Conservation (phyloP, 805 yeast genomes). For the Spathaspora hagerdaliae region DNA sequence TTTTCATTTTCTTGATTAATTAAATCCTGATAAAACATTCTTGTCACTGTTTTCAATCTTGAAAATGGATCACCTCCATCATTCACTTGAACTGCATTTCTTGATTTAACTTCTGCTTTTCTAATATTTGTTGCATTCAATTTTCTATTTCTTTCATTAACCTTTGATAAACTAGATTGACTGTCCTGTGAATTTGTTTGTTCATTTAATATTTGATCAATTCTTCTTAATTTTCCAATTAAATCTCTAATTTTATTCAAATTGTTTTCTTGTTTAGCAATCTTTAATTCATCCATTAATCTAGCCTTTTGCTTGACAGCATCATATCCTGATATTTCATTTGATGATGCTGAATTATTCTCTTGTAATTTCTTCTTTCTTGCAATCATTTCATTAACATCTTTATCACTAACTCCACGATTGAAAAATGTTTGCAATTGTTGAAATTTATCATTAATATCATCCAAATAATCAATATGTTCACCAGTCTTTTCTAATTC, state of each 20-base stretch:
- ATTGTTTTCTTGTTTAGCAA: slow-evolving; percentile 62
- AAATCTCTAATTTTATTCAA: slow-evolving; percentile 21
- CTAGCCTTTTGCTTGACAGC: slow-evolving; percentile 73
- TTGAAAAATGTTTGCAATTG: slow-evolving; percentile 62
- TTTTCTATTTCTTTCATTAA: slow-evolving; percentile 82
- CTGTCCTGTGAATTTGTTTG: slow-evolving; percentile 22
- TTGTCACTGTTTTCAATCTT: slow-evolving; percentile 82
- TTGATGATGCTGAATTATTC: slow-evolving; percentile 30
- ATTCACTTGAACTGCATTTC: slow-evolving; percentile 27
- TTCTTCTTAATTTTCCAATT: slow-evolving; percentile 34
- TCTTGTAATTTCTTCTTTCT: slow-evolving; percentile 55
- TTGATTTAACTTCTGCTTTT: slow-evolving; percentile 69
- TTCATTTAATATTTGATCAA: slow-evolving; percentile 45
- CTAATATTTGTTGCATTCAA: slow-evolving; percentile 74
- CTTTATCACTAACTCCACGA: slow-evolving; percentile 64
- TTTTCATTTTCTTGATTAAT: slow-evolving; percentile 56
- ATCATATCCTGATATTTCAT: slow-evolving; percentile 35
- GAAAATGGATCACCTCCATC: slow-evolving; percentile 78
- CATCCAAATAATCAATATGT: slow-evolving; percentile 58
- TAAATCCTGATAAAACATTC: slow-evolving; percentile 66
- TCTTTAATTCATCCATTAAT: slow-evolving; percentile 67
- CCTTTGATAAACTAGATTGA: slow-evolving; percentile 52
- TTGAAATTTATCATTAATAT: slow-evolving; percentile 58
- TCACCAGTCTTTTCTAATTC: slow-evolving; percentile 57
- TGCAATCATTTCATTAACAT: slow-evolving; percentile 74